Base-by-base conservation (phyloP, 164 flowering plant species). In the Nymphaea thermarum region DNA sequence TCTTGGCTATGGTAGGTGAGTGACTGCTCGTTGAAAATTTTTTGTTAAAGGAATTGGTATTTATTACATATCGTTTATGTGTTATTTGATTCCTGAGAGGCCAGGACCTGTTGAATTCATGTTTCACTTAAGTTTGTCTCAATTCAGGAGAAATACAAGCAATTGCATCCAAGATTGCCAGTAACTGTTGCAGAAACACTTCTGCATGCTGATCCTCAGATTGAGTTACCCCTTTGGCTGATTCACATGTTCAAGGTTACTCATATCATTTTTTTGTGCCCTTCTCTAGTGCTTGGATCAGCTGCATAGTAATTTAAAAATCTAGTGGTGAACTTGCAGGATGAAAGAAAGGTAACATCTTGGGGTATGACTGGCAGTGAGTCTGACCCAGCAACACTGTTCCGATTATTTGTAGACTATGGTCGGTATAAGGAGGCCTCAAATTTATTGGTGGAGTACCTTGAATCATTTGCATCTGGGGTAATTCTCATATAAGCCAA, bases 211-310 rank as follows among this genome's bases (percentile, higher is more conserved):
- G 89, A 94, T 81, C 75, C 91, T 71, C 87, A 86, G 67, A 85
- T 94, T 69, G 98, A 91, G 69, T 77, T 94, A 77, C 99, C 99
- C 68, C 84, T 91, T 57, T 94, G 99, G 99, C 78, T 94, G 61
- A 90, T 91, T 70, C 79, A 79, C 44, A 84, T 86, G 86, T 91
- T 94, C 79, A 94, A 91, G 99, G 99, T 94, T 79, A 69, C 74
- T 60, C 15, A 68, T 66, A 43, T 42, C 57, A 10, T 3, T 3
- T n/a, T 61, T 61, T 36, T 47, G 18, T 59, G 47, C 61, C 36
- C 51, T 51, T 69, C 2, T 53, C n/a, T 59, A 43, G 5, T 70
- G 12, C 17, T 25, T 41, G 36, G 36, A 11, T 47, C 43, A 2
- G 41, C 4, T 42, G n/a, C 62, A 36, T 55, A 66, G 16, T 61